Evolutionary conservation across 352 stramenopile genomes (phyloP), one percentile per base, ranked within the genome.

Genomic region (Globisporangium cystogenes): DNA sequence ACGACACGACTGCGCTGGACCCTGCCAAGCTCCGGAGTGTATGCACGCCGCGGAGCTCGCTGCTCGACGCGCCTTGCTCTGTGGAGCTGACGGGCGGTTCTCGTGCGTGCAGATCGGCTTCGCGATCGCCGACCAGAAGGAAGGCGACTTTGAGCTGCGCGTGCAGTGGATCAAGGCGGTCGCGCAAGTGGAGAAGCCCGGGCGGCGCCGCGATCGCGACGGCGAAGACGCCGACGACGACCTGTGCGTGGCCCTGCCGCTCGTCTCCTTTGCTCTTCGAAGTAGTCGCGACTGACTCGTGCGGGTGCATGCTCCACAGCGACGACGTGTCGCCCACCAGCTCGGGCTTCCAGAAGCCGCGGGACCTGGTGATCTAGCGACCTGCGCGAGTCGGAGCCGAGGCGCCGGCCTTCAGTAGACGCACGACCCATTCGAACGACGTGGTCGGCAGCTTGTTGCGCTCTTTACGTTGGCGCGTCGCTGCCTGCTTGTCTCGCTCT

Each of bases 161-260:
- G 64, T 94, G 27, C 75, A 94, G 54, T 94, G 84, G 84, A 92
- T 94, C 52, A 94, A 94, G 64, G 84, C 82, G 8, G 53, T 92
- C 20, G 75, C 78, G 42, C 72, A 88, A 45, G 47, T 92, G 67
- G 71, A 80, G 44, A 64, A 64, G 23, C 58, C 29, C 1, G 36
- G 16, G 11, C 53, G 65, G 12, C 54, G 67, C 42, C 67, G 65
- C 47, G 21, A 59, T 20, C 51, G 64, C 4, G 48, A 68, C 33
- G 53, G 75, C 12, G 60, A 67, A 33, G 59, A 81, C 37, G 56
- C 74, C 33, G 46, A 54, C 45, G 45, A 63, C 44, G 16, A 31
- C 31, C 11, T 14, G 18, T 42, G 36, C 21, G 49, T 44, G 15
- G 14, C 20, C 5, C 16, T 55, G 10, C 21, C 27, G 39, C 6